Evolutionary conservation across 768 basidiomycete species (phyloP).

Genomic region (Trametes gibbosa): DNA sequence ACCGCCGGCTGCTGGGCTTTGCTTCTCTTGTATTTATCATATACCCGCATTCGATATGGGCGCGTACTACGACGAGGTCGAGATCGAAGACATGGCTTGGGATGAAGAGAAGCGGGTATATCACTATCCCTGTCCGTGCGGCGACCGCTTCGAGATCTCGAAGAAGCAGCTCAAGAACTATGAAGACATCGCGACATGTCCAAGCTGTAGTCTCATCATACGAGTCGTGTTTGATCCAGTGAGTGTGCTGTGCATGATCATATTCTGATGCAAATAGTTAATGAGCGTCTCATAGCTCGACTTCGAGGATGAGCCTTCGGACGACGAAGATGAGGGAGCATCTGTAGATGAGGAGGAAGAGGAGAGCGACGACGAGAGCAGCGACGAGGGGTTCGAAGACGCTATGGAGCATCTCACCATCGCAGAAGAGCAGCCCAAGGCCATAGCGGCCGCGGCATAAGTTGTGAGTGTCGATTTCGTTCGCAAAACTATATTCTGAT

Average conservation of each 20-base stretch:
- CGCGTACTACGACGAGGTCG: slow-evolving; percentile 93
- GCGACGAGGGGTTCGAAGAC: slow-evolving; percentile 54
- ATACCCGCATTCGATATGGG: slow-evolving; percentile 47
- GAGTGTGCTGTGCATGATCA: slow-evolving; percentile 31
- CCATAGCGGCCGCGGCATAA: slow-evolving; percentile 26
- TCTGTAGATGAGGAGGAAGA: slow-evolving; percentile 33
- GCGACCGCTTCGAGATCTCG: slow-evolving; percentile 96
- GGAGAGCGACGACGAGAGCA: slow-evolving; percentile 38
- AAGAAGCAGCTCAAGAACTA: slow-evolving; percentile 79
- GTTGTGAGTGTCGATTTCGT: neutral
- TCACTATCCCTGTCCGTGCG: slow-evolving; percentile 97
- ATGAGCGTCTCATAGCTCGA: slow-evolving; percentile 54
- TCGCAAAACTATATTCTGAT: no score
- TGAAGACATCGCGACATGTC: slow-evolving; percentile 95
- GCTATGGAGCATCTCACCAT: slow-evolving; percentile 64
- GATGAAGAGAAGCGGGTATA: slow-evolving; percentile 78
- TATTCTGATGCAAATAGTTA: neutral
- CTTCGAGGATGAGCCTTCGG: slow-evolving; percentile 74
- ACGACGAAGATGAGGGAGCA: slow-evolving; percentile 29
- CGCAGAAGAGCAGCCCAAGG: slow-evolving; percentile 32
- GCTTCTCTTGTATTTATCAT: neutral
- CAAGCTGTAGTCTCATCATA: slow-evolving; percentile 92
- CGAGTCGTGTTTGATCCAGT: slow-evolving; percentile 95
- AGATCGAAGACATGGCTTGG: slow-evolving; percentile 97
- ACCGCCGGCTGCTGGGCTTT: neutral